phyloP scores from a whole-genome alignment of 148 eudicot genomes.

The Rhododendron ovatum region DNA sequence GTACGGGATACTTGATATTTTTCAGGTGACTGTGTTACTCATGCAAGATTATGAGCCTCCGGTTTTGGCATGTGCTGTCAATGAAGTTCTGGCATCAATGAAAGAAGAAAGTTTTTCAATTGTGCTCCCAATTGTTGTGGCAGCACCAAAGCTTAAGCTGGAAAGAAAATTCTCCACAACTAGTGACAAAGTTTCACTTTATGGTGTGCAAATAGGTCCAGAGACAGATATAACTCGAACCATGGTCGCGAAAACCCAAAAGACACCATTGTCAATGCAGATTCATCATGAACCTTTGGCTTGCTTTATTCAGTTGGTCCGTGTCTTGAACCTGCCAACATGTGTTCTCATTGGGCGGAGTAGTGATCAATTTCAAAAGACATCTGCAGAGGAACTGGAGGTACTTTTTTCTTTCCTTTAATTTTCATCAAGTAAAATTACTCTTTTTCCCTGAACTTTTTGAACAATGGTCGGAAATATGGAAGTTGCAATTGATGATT shows the following conservation, averaged over 20 bases:
- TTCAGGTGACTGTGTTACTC: slow-evolving; percentile 65
- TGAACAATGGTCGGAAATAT: not conserved
- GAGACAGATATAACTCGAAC: slow-evolving; percentile 35
- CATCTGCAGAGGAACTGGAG: slow-evolving; percentile 45
- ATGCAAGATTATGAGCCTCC: slow-evolving; percentile 62
- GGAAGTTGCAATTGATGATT: not conserved
- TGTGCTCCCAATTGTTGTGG: slow-evolving; percentile 52
- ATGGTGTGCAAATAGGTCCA: slow-evolving; percentile 56
- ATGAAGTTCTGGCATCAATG: slow-evolving; percentile 55
- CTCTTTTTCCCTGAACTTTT: not conserved
- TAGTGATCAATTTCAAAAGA: slow-evolving; percentile 26
- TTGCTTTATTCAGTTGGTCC: slow-evolving; percentile 57
- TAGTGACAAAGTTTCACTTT: slow-evolving; percentile 27
- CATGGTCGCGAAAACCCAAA: slow-evolving; percentile 35
- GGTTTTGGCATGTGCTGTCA: slow-evolving; percentile 59
- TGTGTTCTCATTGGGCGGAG: slow-evolving; percentile 52
- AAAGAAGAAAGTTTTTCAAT: slow-evolving; percentile 34
- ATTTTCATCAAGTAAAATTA: not conserved
- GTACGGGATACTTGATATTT: not conserved
- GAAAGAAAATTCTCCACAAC: slow-evolving; percentile 33
- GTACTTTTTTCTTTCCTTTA: slow-evolving; percentile 25
- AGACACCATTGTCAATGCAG: slow-evolving; percentile 51
- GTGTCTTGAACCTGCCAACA: slow-evolving; percentile 46
- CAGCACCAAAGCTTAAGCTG: slow-evolving; percentile 53
- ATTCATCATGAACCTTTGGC: slow-evolving; percentile 66